Conservation (phyloP, 352 stramenopile species). For the Blastocystis sp. region DNA sequence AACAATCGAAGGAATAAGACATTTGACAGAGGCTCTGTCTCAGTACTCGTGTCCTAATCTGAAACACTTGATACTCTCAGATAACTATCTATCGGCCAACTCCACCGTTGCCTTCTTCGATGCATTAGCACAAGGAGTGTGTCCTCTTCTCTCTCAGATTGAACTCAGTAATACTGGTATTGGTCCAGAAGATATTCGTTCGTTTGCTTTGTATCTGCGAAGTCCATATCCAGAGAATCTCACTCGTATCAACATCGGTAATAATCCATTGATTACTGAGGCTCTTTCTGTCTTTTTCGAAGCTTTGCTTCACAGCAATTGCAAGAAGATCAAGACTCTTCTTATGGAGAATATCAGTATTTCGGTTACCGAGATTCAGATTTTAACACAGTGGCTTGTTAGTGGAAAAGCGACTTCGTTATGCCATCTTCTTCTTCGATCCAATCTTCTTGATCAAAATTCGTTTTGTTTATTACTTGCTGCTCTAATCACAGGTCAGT, state of each 20-base stretch:
- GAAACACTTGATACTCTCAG: neutral
- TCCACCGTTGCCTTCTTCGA: neutral
- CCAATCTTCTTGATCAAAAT: neutral
- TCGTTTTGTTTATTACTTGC: neutral
- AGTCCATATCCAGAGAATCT: conserved; percentile 25
- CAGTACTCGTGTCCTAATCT: conserved; percentile 1
- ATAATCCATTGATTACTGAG: neutral
- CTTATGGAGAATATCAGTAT: conserved; percentile 2
- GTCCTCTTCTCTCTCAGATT: neutral
- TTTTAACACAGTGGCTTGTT: neutral
- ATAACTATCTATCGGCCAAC: neutral
- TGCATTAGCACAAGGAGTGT: neutral
- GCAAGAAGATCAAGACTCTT: neutral
- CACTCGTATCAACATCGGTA: neutral
- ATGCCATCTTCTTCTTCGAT: neutral
- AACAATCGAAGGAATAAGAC: neutral
- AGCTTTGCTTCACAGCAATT: neutral
- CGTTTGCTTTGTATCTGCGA: neutral
- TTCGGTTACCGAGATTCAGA: neutral
- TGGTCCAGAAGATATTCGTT: neutral
- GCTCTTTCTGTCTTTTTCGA: neutral
- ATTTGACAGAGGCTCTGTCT: neutral
- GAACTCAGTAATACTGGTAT: conserved; percentile 15
- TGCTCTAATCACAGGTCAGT: neutral
- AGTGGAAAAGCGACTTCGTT: neutral